phyloP scores from a whole-genome alignment of 495 filamentous ascomycete species.

The Chaetomium cochliodes region DNA sequence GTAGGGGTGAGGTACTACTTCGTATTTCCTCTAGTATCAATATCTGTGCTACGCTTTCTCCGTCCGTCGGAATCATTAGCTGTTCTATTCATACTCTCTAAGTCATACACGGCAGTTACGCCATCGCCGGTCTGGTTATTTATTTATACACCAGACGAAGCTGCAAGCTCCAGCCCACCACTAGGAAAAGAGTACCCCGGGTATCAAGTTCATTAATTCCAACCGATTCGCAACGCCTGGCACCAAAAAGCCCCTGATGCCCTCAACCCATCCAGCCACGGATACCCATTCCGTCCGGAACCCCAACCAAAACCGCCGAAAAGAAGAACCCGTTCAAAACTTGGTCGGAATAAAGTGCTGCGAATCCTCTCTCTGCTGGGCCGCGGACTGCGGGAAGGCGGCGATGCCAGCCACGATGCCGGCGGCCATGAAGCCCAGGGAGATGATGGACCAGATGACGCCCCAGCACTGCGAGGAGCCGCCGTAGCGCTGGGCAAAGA shows the following conservation, averaged over 20 bases:
- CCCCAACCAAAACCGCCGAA: no score
- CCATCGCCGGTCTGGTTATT: slow-evolving; percentile 1
- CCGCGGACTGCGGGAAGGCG: slow-evolving; percentile 67
- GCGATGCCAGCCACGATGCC: slow-evolving; percentile 73
- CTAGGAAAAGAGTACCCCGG: slow-evolving; percentile 9
- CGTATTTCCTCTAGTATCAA: background rate
- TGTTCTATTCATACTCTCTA: background rate
- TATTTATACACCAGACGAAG: background rate
- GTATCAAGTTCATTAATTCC: slow-evolving; percentile 19
- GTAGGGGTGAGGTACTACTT: background rate
- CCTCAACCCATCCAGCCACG: background rate
- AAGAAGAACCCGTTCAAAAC: slow-evolving; percentile 21
- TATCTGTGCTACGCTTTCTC: background rate
- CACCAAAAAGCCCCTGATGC: background rate
- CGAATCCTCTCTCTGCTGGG: slow-evolving; percentile 66
- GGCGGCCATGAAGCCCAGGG: slow-evolving; percentile 64
- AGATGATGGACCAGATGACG: slow-evolving; percentile 72
- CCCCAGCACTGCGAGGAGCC: slow-evolving; percentile 82
- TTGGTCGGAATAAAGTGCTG: slow-evolving; percentile 59
- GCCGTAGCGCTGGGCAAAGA: slow-evolving; percentile 74
- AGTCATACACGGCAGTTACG: background rate
- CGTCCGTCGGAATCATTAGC: background rate
- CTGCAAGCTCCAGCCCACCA: no score
- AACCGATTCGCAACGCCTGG: slow-evolving; percentile 16
- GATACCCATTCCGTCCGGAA: background rate